Conservation (phyloP, 441 rosid species). For the Melastoma candidum region DNA sequence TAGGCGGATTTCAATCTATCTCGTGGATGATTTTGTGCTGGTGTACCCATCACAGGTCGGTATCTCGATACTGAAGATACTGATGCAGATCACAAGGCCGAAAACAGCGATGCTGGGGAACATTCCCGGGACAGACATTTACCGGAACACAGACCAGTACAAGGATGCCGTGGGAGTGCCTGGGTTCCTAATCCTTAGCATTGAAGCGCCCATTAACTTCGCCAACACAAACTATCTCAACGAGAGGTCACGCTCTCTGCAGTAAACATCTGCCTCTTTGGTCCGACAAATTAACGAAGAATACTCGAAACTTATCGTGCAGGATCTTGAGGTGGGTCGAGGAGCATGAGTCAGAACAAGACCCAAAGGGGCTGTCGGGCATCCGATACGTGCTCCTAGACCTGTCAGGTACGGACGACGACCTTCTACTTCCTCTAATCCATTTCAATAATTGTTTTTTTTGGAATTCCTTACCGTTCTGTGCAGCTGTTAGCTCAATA, state of each 20-base stretch:
- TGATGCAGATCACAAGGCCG: conserved; percentile 77
- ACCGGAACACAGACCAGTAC: conserved; percentile 66
- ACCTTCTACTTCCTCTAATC: neutral
- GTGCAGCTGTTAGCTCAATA: conserved; percentile 63
- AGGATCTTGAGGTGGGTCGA: conserved; percentile 86
- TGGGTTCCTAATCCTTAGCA: conserved; percentile 65
- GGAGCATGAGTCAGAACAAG: conserved; percentile 52
- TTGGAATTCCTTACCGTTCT: neutral
- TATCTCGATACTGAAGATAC: conserved; percentile 67
- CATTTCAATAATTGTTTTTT: neutral
- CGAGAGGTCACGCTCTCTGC: conserved; percentile 42
- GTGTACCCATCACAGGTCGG: conserved; percentile 37
- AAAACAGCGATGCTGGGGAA: conserved; percentile 64
- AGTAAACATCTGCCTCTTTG: neutral
- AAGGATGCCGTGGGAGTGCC: conserved; percentile 63
- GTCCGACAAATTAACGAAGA: neutral
- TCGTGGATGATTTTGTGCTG: neutral
- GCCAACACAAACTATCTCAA: conserved; percentile 77
- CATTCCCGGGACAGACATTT: conserved; percentile 65
- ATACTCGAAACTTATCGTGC: neutral
- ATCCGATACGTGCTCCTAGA: conserved; percentile 55
- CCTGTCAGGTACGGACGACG: conserved; percentile 48
- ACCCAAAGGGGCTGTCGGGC: conserved; percentile 33
- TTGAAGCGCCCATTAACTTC: conserved; percentile 80
- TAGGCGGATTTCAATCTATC: neutral